These are phyloP conservation scores for Papiliotrema terrestris DNA, from an alignment of 1,284 basidiomycete genomes.

Conservation along the genomic window DNA sequence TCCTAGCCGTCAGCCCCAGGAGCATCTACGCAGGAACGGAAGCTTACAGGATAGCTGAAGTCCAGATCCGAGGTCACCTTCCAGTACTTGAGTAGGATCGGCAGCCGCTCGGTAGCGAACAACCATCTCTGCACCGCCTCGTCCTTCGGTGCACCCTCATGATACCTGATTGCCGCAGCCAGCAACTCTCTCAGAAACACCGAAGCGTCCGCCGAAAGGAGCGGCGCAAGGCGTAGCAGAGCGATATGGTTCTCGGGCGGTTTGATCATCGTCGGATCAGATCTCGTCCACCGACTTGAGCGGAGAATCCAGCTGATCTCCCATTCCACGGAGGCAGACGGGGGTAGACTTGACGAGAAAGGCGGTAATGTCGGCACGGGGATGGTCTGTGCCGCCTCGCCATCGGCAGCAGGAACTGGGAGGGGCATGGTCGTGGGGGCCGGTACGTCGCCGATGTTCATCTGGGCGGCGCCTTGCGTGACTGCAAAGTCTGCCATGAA, in stretches of 20 bases:
- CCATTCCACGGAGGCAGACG: background rate
- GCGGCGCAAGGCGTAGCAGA: conserved; percentile 9
- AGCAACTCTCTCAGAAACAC: conserved; percentile 12
- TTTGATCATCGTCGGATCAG: background rate
- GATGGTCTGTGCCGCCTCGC: background rate
- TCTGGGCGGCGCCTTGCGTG: conserved; percentile 8
- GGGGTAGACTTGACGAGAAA: background rate
- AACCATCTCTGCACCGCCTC: conserved; percentile 15
- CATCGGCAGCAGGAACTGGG: too few relatives aligned
- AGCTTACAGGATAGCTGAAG: conserved; percentile 33
- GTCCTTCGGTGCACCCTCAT: background rate
- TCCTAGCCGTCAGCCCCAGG: conserved; percentile 3
- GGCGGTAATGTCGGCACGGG: background rate
- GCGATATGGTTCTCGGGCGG: conserved; percentile 4
- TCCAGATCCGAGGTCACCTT: conserved; percentile 23
- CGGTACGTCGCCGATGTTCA: background rate
- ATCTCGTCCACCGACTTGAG: background rate
- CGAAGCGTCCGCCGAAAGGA: conserved; percentile 7
- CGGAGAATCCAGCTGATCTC: background rate
- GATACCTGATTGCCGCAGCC: background rate
- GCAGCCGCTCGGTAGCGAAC: conserved; percentile 31
- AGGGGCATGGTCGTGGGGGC: background rate
- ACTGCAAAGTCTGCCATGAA: conserved; percentile 39
- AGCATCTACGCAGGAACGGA: background rate
- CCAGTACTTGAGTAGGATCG: conserved; percentile 35